Base-by-base conservation (phyloP, 345 rosid genomes). In the Stellera chamaejasme region DNA sequence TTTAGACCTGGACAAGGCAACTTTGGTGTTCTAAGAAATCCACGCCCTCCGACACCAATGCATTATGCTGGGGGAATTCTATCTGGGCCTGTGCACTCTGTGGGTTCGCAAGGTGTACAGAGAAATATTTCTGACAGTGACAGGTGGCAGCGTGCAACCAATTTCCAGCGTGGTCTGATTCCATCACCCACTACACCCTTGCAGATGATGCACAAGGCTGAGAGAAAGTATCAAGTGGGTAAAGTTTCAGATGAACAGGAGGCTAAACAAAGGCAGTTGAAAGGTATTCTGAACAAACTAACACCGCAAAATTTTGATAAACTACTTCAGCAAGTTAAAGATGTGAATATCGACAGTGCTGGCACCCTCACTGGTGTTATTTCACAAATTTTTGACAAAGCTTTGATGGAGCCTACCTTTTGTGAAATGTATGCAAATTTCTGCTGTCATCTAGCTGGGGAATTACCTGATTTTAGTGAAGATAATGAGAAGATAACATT, bases 371-470 rank as follows among this genome's bases (percentile, higher is more conserved):
- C 44, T 12, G 87, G 92, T 45, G 87, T 93, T 51, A 85, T 93
- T 66, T 80, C 88, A 9, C 99, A 89, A 77, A 93, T 93, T 66
- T 94, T 90, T 76, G 96, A 90, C 72, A 90, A 87, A 78, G 99
- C 99, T 66, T 79, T 90, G 54, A 90, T 82, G 90, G 97, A 90
- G 78, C 99, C 97, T 50, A 90, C 97, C 54, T 94, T 94, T 67
- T 85, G 96, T 78, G 96, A 94, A 71, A 94, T 94, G 96, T 94
- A 85, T 77, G 95, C 95, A 11, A 66, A 85, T 69, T 85, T 90
- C 67, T 94, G 99, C 68, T 5, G 10, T 26, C 77, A 68, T 69
- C 91, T 90, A 42, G 86, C 94, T 36, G 72, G 70, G 55, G 90
- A 72, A 45, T 76, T 93, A 57, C 96, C 95, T 49, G 95, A 80